Evolutionary conservation across 2,329 filamentous ascomycete genomes (phyloP).

Genomic region (Epichloe scottii): DNA sequence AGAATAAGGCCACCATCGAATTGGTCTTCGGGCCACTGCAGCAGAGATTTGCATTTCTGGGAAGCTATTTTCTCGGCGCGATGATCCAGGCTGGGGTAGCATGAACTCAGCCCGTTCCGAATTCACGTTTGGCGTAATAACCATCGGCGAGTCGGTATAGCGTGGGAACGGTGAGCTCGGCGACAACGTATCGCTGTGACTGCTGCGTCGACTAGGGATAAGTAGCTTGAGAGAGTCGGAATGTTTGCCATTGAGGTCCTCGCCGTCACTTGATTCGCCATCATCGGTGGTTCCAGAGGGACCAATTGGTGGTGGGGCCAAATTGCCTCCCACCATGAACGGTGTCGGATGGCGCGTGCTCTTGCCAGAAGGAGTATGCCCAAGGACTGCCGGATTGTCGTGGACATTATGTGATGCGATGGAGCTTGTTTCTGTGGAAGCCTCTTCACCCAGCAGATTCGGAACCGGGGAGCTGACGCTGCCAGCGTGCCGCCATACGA

Average conservation of each 20-base stretch:
- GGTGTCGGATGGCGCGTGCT: conserved; percentile 11
- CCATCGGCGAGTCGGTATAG: conserved; percentile 46
- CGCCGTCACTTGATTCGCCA: neutral
- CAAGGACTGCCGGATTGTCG: conserved; percentile 3
- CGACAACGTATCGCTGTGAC: conserved; percentile 32
- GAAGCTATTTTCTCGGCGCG: conserved; percentile 35
- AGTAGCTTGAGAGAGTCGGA: conserved; percentile 26
- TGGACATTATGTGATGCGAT: neutral
- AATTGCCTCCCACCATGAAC: conserved; percentile 26
- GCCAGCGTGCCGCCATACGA: conserved; percentile 6
- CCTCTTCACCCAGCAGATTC: neutral
- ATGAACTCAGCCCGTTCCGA: conserved; percentile 40
- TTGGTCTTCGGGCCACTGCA: conserved; percentile 28
- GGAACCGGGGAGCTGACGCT: neutral
- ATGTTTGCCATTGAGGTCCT: conserved; percentile 2
- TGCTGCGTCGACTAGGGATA: conserved; percentile 33
- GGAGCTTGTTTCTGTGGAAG: neutral
- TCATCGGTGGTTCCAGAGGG: conserved; percentile 7
- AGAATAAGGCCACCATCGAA: conserved; percentile 72
- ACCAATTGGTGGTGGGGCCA: conserved; percentile 28
- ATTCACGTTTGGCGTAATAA: conserved; percentile 28
- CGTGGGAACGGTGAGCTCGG: conserved; percentile 54
- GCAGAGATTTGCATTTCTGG: conserved; percentile 26
- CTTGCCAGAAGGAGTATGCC: conserved; percentile 6
- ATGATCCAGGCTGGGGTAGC: conserved; percentile 28